Evolutionary conservation across 345 rosid species (phyloP).

Genomic region (Mallotus nudiflorus): DNA sequence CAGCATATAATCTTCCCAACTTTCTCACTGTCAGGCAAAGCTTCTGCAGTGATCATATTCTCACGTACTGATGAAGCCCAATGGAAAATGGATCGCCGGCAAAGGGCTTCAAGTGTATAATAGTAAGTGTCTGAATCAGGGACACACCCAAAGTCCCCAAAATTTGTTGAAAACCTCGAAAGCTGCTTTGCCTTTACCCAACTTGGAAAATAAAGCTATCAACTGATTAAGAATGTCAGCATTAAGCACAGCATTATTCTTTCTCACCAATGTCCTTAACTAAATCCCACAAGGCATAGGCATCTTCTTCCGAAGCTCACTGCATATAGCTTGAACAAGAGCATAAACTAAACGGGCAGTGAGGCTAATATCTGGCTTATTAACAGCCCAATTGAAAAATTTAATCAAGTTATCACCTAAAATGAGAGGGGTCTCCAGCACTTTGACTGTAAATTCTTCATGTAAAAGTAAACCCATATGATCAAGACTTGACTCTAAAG

Average conservation of each 20-base stretch:
- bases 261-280: slow-evolving; percentile 55
- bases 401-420: slow-evolving; percentile 55
- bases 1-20: slow-evolving; percentile 67
- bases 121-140: slow-evolving; percentile 56
- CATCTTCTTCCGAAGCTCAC: slow-evolving; percentile 47
- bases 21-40: slow-evolving; percentile 47
- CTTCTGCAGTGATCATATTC: slow-evolving; percentile 57
- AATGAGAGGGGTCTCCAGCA: slow-evolving; percentile 53
- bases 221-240: slow-evolving; percentile 53
- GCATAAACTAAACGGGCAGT: slow-evolving; percentile 44
- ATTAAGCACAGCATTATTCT: slow-evolving; percentile 39
- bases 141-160: slow-evolving; percentile 53
- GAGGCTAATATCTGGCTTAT: slow-evolving; percentile 32
- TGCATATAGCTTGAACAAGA: slow-evolving; percentile 45
- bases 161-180: slow-evolving; percentile 64
- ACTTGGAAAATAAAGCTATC: slow-evolving; percentile 60
- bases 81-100: slow-evolving; percentile 47
- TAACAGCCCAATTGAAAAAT: slow-evolving; percentile 62
- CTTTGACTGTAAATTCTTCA: slow-evolving; percentile 51
- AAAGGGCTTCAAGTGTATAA: slow-evolving; percentile 62
- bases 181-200: slow-evolving; percentile 74
- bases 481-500: slow-evolving; percentile 57
- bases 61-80: slow-evolving; percentile 64
- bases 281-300: slow-evolving; percentile 69
- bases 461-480: slow-evolving; percentile 39